Conservation (phyloP, 306 rosid genomes). For the Abrus pulchellus region DNA sequence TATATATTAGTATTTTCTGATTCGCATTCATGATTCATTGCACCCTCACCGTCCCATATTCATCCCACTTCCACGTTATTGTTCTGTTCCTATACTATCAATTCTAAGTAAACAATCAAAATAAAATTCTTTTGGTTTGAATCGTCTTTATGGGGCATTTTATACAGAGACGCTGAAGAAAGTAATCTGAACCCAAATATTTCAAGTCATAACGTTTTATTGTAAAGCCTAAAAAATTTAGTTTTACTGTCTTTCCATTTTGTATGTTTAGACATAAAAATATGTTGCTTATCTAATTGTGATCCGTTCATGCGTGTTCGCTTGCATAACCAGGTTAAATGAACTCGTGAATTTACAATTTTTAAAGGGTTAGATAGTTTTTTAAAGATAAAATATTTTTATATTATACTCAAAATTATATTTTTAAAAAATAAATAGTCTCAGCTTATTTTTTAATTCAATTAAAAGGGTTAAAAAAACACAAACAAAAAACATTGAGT, state of each 20-base stretch:
- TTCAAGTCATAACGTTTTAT: not conserved
- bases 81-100: not conserved
- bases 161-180: not conserved
- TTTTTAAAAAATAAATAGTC: too few relatives aligned
- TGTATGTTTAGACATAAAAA: too few relatives aligned
- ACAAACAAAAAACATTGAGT: not conserved
- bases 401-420: too few relatives aligned
- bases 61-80: slow-evolving; percentile 2
- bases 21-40: slow-evolving; percentile 21
- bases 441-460: too few relatives aligned
- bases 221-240: not conserved
- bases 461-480: not conserved
- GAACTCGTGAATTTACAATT: too few relatives aligned
- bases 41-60: slow-evolving; percentile 14
- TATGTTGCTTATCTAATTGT: too few relatives aligned
- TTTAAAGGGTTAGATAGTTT: too few relatives aligned
- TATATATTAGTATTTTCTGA: not conserved
- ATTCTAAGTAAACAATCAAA: slow-evolving; percentile 8
- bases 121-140: not conserved
- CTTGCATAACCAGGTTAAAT: too few relatives aligned
- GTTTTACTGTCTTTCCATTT: not conserved
- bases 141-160: not conserved
- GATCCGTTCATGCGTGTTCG: too few relatives aligned
- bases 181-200: not conserved
- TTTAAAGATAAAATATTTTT: too few relatives aligned